Evolutionary conservation across 495 filamentous ascomycete species (phyloP), one percentile per base, ranked within the genome.

Genomic region (Bryoglossum gracile): DNA sequence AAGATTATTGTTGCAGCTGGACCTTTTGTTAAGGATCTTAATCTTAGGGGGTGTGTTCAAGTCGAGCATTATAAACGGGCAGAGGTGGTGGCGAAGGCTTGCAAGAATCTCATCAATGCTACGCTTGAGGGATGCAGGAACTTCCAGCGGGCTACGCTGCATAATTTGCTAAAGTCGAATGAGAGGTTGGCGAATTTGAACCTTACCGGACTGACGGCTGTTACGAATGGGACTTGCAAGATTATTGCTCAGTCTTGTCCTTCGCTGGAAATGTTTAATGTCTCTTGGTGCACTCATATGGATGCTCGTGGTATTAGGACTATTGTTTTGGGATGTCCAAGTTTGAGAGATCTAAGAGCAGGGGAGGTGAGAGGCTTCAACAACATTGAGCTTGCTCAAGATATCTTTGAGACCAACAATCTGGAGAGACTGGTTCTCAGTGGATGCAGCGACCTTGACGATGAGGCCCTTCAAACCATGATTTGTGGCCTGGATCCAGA

Each of bases 251-350:
- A 86, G 22, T 83, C 84, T 10, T 97, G 92, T 53, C 84, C 84
- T 1, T 81, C 80, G 33, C 70, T 98, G 23, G 82, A 94, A 61
- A 74, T 72, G 45, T 74, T 97, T 50, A 92, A 96, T 58, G 75
- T 98, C 2, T 90, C 86, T 1, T 97, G 92, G 88, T 98, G 92
- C 64, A 78, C 77, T 49, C 78, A 86, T 42, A 78, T 95, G 62
- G 83, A 88, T 65, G 82, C 87, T n/a, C 72, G 78, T 10, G 92
- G 92, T n/a, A 63, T 97, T 30, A 74, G 73, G 43, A 76, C 74
- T 46, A 71, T 98, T 10, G 68, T 96, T 3, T 66, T 82, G 32
- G 76, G 76, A 2, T 98, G 92, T 62, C 64, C 70, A 1, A 78
- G 72, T 28, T 68, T 98, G 33, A 82, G 71, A 48, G 90, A 96